Evolutionary conservation across 768 basidiomycete genomes (phyloP).

Genomic region (Dacryopinax spathularia): DNA sequence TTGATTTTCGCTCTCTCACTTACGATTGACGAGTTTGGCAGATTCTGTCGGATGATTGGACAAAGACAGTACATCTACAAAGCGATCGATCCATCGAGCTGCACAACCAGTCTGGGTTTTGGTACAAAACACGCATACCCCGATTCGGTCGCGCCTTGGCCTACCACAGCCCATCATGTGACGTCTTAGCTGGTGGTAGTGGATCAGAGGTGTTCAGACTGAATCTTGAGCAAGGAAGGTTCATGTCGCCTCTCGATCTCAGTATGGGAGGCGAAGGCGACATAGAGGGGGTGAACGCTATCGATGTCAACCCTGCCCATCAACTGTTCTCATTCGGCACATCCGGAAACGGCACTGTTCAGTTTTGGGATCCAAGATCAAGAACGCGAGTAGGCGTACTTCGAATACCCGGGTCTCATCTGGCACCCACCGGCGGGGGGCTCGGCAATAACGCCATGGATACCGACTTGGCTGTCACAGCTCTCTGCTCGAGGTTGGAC

Average conservation of each 20-base stretch:
- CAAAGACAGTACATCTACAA: slow-evolving; percentile 93
- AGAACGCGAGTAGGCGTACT: slow-evolving; percentile 59
- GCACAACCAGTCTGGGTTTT: slow-evolving; percentile 85
- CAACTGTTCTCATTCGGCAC: slow-evolving; percentile 80
- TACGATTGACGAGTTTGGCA: slow-evolving; percentile 21
- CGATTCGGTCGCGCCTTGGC: slow-evolving; percentile 82
- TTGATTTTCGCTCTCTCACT: slow-evolving; percentile 8
- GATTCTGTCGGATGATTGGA: slow-evolving; percentile 97
- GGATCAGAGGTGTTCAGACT: slow-evolving; percentile 83
- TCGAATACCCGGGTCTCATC: slow-evolving; percentile 39
- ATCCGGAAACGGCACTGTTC: slow-evolving; percentile 68
- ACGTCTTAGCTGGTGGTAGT: slow-evolving; percentile 69
- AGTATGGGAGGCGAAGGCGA: slow-evolving; percentile 33
- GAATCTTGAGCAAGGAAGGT: slow-evolving; percentile 90
- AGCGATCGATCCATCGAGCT: slow-evolving; percentile 87
- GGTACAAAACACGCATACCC: slow-evolving; percentile 88
- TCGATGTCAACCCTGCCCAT: slow-evolving; percentile 89
- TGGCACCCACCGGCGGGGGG: slow-evolving; percentile 31
- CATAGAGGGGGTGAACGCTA: slow-evolving; percentile 71
- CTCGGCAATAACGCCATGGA: slow-evolving; percentile 23
- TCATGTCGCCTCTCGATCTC: slow-evolving; percentile 65
- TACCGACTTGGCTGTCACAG: slow-evolving; percentile 50
- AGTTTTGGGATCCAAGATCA: slow-evolving; percentile 93
- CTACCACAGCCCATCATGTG: slow-evolving; percentile 90
- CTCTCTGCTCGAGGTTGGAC: slow-evolving; percentile 70